Evolutionary conservation across 2,329 filamentous ascomycete genomes (phyloP).

Genomic region (Penicillium crustosum): DNA sequence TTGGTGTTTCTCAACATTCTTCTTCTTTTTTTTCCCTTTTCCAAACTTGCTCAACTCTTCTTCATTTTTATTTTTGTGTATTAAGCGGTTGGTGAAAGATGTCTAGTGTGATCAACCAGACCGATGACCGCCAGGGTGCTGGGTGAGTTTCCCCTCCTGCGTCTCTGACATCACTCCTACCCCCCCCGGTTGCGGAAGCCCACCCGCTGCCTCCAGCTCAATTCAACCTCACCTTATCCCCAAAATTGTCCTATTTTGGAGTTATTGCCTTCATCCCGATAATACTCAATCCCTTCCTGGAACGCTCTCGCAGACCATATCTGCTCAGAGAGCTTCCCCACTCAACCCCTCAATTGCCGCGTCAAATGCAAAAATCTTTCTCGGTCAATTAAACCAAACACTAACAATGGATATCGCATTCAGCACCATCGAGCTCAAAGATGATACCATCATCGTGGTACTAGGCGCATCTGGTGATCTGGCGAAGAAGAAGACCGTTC

Average conservation of each 20-base stretch:
- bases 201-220: constrained; percentile 9
- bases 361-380: constrained; percentile 19
- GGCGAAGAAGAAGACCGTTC: constrained; percentile 98
- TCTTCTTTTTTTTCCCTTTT: constrained; percentile 16
- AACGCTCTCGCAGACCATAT: neutral
- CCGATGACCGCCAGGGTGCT: constrained; percentile 51
- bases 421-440: constrained; percentile 92
- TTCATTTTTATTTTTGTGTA: constrained; percentile 17
- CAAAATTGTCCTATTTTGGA: neutral
- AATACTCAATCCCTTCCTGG: neutral
- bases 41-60: constrained; percentile 4
- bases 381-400: constrained; percentile 2
- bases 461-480: constrained; percentile 96
- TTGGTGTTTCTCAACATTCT: constrained; percentile 27
- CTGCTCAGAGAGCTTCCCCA: constrained; percentile 11
- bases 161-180: constrained; percentile 43
- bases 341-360: constrained; percentile 21
- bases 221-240: constrained; percentile 11
- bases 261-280: neutral
- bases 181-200: constrained; percentile 24
- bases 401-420: constrained; percentile 42
- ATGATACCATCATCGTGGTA: constrained; percentile 95
- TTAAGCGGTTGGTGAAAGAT: constrained; percentile 35
- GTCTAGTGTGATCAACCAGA: constrained; percentile 53
- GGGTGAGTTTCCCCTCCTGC: constrained; percentile 47